phyloP scores from a whole-genome alignment of 352 stramenopile genomes.

The Pilasporangium apinafurcum region DNA sequence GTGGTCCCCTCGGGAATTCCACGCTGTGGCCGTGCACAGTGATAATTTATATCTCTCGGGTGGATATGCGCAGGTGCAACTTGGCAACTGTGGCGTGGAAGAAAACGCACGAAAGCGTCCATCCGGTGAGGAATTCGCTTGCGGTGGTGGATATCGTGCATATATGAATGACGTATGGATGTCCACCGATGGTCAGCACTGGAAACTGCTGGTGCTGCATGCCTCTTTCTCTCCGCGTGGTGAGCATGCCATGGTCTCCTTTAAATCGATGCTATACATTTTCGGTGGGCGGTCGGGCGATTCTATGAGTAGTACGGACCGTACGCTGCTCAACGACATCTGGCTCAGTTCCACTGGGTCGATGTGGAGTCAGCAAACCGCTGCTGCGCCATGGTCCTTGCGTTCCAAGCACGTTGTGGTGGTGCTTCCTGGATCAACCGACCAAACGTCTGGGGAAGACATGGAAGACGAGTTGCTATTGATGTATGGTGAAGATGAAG shows the following conservation, averaged over 20 bases:
- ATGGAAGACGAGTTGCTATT: constrained; percentile 44
- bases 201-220: constrained; percentile 35
- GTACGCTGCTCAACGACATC: constrained; percentile 57
- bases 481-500: constrained; percentile 57
- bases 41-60: constrained; percentile 45
- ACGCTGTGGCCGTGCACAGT: constrained; percentile 41
- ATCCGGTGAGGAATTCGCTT: constrained; percentile 58
- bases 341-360: constrained; percentile 50
- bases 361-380: constrained; percentile 25
- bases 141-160: constrained; percentile 48
- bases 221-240: constrained; percentile 42
- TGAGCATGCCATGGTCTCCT: constrained; percentile 63
- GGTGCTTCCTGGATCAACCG: constrained; percentile 25
- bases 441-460: constrained; percentile 34
- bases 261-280: constrained; percentile 47
- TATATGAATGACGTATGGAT: constrained; percentile 74
- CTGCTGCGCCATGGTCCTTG: constrained; percentile 32
- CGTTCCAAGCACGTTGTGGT: constrained; percentile 50
- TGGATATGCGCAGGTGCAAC: constrained; percentile 55
- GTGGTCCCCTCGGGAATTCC: constrained; percentile 71
- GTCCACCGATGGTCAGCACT: constrained; percentile 50
- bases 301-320: constrained; percentile 8
- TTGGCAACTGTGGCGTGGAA: constrained; percentile 60
- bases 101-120: constrained; percentile 39
- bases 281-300: constrained; percentile 46